Base-by-base conservation (phyloP, 192 early-diverging fungal species). In the Linnemannia schmuckeri region DNA sequence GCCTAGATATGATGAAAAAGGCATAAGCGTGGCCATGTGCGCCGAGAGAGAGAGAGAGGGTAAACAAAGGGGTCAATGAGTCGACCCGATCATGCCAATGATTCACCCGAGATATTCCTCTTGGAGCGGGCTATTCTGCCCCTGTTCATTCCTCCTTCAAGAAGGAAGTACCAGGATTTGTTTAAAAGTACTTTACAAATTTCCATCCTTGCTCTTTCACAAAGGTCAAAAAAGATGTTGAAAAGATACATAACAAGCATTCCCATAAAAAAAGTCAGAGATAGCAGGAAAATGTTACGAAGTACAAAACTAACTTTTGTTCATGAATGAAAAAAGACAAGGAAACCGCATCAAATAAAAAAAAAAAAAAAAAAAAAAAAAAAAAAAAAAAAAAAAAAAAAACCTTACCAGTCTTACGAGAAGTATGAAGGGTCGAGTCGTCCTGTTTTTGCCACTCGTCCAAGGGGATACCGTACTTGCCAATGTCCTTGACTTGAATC, bases 391-490 rank as follows among this genome's bases (percentile, higher is more conserved):
- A 4, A 20, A 8, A 66, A 61, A 70, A 41, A 24, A 44, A 37
- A 7, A 38, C 74, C 84, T 75, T 87, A 87, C 85, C 70, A 24
- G 15, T 40, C 61, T 78, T 81, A 18, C 80, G 71, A 18, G 79
- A 30, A 22, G 33, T 49, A 30, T 44, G 47, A 0, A 54, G 47
- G 17, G 20, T 40, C 9, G 83, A 52, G 9, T 63, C 75, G 24
- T 87, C 85, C 6, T 74, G 76, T 55, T 81, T 87, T 75, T 81
- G 85, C 85, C 85, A 87, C 76, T 87, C 85, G 73, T 87, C 85
- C 40, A 87, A 42, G 22, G 85, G 85, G 8, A 87, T 72, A 13
- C 85, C 85, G 52, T 87, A 87, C 76, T 87, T 87, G 75, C 85
- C 85, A 75, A 87, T 87, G 27, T 87, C 79, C 42, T 87, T 87